Percentiles rank a stretch among this genome's conserved stretches.
phyloP scores from a whole-genome alignment of 2,329 filamentous ascomycete genomes.

The Fusarium veterinarium region DNA sequence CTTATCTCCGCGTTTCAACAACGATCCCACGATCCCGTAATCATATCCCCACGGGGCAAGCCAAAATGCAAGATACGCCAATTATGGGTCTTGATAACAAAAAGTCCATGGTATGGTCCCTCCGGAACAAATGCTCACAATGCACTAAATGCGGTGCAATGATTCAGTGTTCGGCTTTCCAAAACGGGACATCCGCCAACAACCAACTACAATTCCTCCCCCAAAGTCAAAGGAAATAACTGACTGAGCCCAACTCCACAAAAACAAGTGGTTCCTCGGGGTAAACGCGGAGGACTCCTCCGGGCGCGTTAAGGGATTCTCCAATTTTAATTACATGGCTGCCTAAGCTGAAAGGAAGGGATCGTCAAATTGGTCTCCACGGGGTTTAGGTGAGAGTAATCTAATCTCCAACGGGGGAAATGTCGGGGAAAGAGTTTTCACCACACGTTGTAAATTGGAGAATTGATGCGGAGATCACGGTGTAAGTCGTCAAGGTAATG shows the following conservation, averaged over 20 bases:
- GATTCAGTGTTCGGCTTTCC: conserved; percentile 4
- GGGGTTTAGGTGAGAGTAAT: conserved; percentile 3
- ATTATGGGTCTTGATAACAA: not conserved
- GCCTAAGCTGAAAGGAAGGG: not conserved
- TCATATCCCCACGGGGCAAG: conserved; percentile 9
- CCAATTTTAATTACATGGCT: conserved; percentile 7
- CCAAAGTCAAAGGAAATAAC: not conserved
- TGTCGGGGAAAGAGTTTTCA: conserved; percentile 1
- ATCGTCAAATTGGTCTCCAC: not conserved
- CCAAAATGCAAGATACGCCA: not conserved
- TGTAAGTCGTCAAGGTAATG: not conserved
- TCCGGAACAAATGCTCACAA: rapidly evolving
- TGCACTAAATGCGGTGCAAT: not conserved
- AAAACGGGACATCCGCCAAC: not conserved
- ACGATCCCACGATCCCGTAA: not conserved
- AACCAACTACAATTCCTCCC: not conserved
- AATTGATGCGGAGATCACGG: not conserved
- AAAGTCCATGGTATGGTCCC: not conserved
- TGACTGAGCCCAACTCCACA: not conserved
- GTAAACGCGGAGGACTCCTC: not conserved
- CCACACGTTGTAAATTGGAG: conserved; percentile 2
- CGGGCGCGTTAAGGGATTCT: not conserved
- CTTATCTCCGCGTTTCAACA: not conserved
- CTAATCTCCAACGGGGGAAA: not conserved
- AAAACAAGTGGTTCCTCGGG: not conserved